Conservation (phyloP, 805 yeast species). For the Suhomyces tanzawaensis region DNA sequence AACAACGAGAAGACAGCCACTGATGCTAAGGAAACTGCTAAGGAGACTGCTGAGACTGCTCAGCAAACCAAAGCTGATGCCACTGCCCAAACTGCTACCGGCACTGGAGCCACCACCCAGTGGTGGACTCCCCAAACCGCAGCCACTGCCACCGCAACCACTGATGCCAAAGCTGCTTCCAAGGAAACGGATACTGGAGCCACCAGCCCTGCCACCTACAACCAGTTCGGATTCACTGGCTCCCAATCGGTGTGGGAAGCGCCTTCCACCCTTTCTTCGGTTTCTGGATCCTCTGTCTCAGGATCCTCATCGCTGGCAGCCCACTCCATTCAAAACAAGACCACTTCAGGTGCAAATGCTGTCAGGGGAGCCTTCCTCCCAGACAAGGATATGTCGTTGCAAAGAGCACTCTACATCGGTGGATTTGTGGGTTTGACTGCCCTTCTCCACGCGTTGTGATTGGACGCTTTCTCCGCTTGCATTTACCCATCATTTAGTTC, state of each 20-base stretch:
- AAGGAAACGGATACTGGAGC: conserved; percentile 11
- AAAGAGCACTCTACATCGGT: conserved; percentile 16
- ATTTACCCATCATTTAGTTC: conserved; percentile 2
- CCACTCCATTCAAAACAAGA: conserved; percentile 16
- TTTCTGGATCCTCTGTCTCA: neutral
- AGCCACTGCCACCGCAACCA: conserved; percentile 8
- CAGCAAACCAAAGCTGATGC: neutral
- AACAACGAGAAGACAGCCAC: conserved; percentile 2
- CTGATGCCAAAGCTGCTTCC: conserved; percentile 11
- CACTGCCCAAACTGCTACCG: conserved; percentile 9
- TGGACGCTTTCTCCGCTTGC: neutral
- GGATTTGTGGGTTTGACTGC: conserved; percentile 16
- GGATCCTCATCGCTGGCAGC: conserved; percentile 6
- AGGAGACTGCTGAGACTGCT: conserved; percentile 4
- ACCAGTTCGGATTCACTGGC: conserved; percentile 45
- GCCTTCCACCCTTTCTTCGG: conserved; percentile 5
- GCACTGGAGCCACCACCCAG: conserved; percentile 8
- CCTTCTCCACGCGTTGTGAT: conserved; percentile 10
- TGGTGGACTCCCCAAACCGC: conserved; percentile 5
- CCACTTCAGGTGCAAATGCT: conserved; percentile 19
- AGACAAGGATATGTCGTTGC: conserved; percentile 15
- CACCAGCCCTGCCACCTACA: conserved; percentile 23
- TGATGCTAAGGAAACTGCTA: conserved; percentile 3
- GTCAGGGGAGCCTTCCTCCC: conserved; percentile 7
- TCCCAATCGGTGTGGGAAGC: conserved; percentile 35